A percentile compares a stretch with the other conserved stretches of the same genome.
phyloP scores from a whole-genome alignment of 2,329 filamentous ascomycete species.

The Trichocomaceae sp. region DNA sequence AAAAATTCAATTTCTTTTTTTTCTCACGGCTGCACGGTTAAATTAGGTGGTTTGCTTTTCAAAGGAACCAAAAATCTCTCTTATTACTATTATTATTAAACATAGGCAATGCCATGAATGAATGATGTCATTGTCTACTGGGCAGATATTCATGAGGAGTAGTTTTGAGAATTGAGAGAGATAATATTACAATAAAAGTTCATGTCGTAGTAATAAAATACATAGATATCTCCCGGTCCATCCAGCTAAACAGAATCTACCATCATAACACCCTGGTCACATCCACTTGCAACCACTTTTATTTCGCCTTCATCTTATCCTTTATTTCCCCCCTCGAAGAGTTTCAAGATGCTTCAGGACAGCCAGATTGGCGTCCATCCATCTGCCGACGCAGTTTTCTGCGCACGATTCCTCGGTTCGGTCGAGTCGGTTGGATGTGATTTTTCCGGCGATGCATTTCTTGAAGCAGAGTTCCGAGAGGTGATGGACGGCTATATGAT shows the following conservation, averaged over 20 bases:
- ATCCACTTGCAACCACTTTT: neutral
- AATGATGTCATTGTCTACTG: neutral
- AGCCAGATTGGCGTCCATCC: conserved; percentile 78
- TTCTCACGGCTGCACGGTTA: conserved; percentile 43
- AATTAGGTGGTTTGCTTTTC: conserved; percentile 34
- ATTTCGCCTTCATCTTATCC: neutral
- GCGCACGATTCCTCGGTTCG: conserved; percentile 74
- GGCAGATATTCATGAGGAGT: neutral
- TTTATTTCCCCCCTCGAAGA: conserved; percentile 38
- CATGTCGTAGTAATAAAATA: neutral
- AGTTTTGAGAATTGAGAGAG: neutral
- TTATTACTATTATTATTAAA: neutral
- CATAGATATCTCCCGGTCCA: neutral
- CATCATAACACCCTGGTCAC: neutral
- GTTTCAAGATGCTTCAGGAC: conserved; percentile 79
- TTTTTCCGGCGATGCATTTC: conserved; percentile 75
- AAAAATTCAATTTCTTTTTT: conserved; percentile 24
- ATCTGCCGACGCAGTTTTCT: conserved; percentile 87
- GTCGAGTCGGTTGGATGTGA: conserved; percentile 68
- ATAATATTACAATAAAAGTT: neutral
- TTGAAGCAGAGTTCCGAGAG: conserved; percentile 81
- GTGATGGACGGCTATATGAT: conserved; percentile 52
- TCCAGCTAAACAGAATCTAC: neutral
- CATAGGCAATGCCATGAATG: neutral
- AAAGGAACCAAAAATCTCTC: conserved; percentile 29